Base-by-base conservation (phyloP, 2,329 filamentous ascomycete species). In the Elsinoe australis region DNA sequence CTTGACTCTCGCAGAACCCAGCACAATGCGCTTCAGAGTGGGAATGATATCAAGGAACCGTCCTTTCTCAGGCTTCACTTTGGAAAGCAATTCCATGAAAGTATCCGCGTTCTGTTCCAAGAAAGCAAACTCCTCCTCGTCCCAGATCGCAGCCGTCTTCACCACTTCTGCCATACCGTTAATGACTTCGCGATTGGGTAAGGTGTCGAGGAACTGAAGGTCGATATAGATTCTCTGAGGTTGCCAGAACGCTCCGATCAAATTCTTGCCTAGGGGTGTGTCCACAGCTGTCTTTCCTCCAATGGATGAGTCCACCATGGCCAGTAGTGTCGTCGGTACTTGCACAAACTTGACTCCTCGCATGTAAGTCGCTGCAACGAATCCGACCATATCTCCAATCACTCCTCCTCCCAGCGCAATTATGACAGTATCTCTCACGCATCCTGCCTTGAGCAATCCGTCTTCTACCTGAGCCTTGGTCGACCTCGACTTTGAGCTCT, bases 301-400 rank as follows among this genome's bases (percentile, higher is more conserved):
- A 62, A 98, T 96, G 29, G 88, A 95, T 36, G 90, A 96, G 68
- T 98, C 92, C 33, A 98, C 92, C 92, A 98, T 98, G 54, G 92
- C 81, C 47, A 98, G 75, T 50, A 98, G 73, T 0, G 89, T 95
- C 7, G 92, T 98, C 1, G 92, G 92, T 38, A 98, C 89, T 68
- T 98, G 92, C 33, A 95, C 88, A 64, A 95, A 95, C 56, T 86
- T 86, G 53, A 98, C 83, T 49, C 92, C 92, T 57, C 92, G 83
- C 92, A 98, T 98, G 70, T 96, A 98, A 29, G 92, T 98, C 31
- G 92, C 88, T 17, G 92, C 92, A 45, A 96, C 88, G 64, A 94
- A 98, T 46, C 92, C 92, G 54, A 95, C 89, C 84, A 98, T 85
- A 67, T 98, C 92, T 24, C 92, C 92, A 67, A 98, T 95, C 52